A percentile compares a stretch with the other conserved stretches of the same genome.
Conservation (phyloP, 106 monocot genomes). For the Acorus calamus region DNA sequence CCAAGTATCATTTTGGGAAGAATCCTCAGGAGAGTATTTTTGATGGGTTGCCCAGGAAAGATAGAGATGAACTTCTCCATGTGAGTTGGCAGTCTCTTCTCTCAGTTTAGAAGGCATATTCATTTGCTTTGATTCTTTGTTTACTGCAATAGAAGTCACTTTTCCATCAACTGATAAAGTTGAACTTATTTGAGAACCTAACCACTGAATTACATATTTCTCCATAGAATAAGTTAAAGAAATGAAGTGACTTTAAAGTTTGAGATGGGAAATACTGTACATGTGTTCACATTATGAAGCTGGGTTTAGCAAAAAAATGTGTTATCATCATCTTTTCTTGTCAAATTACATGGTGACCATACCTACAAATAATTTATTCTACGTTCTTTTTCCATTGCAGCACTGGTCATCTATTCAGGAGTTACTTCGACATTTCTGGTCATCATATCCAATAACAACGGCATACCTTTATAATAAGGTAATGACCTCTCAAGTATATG, state of each 20-base stretch:
- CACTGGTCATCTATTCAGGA: constrained; percentile 93
- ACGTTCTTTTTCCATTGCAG: constrained; percentile 15
- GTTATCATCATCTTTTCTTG: no score
- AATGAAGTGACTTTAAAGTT: no score
- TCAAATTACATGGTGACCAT: no score
- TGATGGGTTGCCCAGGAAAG: constrained; percentile 51
- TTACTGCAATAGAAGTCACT: neutral
- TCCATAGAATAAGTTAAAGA: no score
- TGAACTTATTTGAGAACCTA: no score
- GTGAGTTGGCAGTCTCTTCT: constrained; percentile 36
- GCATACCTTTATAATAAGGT: constrained; percentile 76
- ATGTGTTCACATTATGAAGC: no score
- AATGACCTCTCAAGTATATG: neutral
- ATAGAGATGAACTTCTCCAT: constrained; percentile 77
- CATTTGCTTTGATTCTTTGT: constrained; percentile 9
- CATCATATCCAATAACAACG: constrained; percentile 88
- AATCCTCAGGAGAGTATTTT: constrained; percentile 67
- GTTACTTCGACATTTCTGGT: constrained; percentile 93
- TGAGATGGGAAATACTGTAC: no score
- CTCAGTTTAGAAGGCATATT: neutral
- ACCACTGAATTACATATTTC: no score
- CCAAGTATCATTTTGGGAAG: constrained; percentile 71
- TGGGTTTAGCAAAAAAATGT: no score
- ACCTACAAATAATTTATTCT: no score
- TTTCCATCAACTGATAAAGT: no score